Evolutionary conservation across 1,139 yeast genomes (phyloP).

Genomic region (Eremothecium cymbalariae): DNA sequence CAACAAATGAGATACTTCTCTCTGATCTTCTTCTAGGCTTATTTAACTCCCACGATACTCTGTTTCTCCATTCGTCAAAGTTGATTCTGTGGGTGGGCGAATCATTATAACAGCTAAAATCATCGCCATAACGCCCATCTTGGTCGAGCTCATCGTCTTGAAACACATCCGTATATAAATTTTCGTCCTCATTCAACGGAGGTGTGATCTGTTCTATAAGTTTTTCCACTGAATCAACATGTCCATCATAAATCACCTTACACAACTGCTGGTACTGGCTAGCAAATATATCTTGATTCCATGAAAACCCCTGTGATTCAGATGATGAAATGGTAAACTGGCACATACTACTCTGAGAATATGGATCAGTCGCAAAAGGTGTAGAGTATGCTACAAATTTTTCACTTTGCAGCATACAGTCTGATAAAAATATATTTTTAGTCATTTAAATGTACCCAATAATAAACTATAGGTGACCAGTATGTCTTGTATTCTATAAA

Average conservation of each 20-base stretch:
- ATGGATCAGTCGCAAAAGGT: constrained; percentile 11
- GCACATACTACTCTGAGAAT: constrained; percentile 9
- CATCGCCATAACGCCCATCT: constrained; percentile 8
- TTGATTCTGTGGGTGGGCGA: constrained; percentile 1
- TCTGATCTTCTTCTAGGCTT: constrained; percentile 26
- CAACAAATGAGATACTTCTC: constrained; percentile 22
- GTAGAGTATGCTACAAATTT: constrained; percentile 21
- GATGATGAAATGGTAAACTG: constrained; percentile 21
- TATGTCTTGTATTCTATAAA: too few species aligned
- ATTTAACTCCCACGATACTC: constrained; percentile 10
- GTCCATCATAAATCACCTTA: constrained; percentile 27
- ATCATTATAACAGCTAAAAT: constrained; percentile 9
- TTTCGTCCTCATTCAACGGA: constrained; percentile 1
- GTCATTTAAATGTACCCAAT: constrained; percentile 1
- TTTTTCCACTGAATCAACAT: constrained; percentile 20
- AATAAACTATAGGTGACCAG: too few species aligned
- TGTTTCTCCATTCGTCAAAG: constrained; percentile 3
- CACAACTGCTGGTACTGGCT: constrained; percentile 29
- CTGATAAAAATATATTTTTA: constrained; percentile 11
- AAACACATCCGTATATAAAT: constrained; percentile 3
- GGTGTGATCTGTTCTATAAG: constrained; percentile 9
- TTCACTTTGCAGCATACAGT: constrained; percentile 21
- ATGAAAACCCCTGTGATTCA: constrained; percentile 27
- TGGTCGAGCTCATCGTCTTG: constrained; percentile 3
- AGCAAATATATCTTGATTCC: constrained; percentile 31